Evolutionary conservation across 106 monocot species (phyloP).

Genomic region (Phalaenopsis equestris): DNA sequence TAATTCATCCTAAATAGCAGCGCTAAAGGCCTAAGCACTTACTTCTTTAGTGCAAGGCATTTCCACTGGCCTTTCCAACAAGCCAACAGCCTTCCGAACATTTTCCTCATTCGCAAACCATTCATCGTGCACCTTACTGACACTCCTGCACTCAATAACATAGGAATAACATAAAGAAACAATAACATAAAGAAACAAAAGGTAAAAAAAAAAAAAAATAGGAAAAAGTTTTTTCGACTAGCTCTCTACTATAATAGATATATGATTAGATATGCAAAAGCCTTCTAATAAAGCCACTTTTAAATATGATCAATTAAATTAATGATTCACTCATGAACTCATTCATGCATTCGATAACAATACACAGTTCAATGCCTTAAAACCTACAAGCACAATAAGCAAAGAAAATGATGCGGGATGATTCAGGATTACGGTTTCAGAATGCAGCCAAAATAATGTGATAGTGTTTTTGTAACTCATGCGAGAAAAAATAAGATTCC

Average conservation of each 20-base stretch:
- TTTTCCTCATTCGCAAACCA: slow-evolving; percentile 84
- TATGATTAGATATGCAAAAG: neutral
- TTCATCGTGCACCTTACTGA: slow-evolving; percentile 81
- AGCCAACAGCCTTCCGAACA: slow-evolving; percentile 63
- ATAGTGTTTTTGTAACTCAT: neutral
- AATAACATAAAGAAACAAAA: neutral
- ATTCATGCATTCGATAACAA: neutral
- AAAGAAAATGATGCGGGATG: neutral
- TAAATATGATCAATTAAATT: neutral
- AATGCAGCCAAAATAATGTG: neutral
- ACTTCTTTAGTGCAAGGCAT: slow-evolving; percentile 51
- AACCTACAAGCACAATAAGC: neutral
- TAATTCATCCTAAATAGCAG: neutral
- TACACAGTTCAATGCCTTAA: neutral
- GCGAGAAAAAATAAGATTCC: neutral
- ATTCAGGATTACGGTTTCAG: neutral
- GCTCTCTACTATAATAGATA: neutral
- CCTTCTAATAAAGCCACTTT: neutral
- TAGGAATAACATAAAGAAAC: neutral
- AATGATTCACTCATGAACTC: no score
- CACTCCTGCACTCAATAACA: slow-evolving; percentile 41
- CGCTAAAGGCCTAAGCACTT: slow-evolving; percentile 4
- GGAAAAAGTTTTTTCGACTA: neutral
- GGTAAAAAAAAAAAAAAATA: neutral
- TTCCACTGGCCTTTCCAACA: slow-evolving; percentile 49